Conservation (phyloP, 495 filamentous ascomycete genomes). For the Xylaria flabelliformis region DNA sequence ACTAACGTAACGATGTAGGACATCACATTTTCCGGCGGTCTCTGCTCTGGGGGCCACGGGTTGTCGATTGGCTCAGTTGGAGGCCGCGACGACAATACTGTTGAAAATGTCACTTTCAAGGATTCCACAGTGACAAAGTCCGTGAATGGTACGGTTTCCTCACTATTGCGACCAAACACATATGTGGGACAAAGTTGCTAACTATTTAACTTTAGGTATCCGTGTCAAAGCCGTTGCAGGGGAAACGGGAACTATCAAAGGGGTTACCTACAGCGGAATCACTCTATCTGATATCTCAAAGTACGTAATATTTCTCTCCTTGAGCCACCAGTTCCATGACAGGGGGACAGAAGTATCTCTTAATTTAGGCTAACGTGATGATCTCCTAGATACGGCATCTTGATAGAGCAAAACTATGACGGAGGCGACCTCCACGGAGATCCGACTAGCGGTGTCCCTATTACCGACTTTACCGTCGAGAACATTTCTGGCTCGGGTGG, state of each 20-base stretch:
- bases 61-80: slow-evolving; percentile 74
- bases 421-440: slow-evolving; percentile 67
- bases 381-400: slow-evolving; percentile 67
- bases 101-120: slow-evolving; percentile 64
- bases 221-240: not conserved
- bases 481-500: slow-evolving; percentile 55
- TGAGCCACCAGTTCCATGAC: not conserved
- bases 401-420: slow-evolving; percentile 74
- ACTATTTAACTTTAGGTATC: not conserved
- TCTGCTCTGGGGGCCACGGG: slow-evolving; percentile 68
- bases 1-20: slow-evolving; percentile 22
- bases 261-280: slow-evolving; percentile 11
- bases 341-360: not conserved
- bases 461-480: slow-evolving; percentile 63
- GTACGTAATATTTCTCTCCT: not conserved
- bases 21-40: slow-evolving; percentile 61
- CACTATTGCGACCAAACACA: not conserved
- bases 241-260: not conserved
- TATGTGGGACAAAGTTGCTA: not conserved
- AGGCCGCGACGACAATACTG: slow-evolving; percentile 65
- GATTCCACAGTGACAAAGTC: slow-evolving; percentile 58
- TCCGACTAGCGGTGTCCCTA: slow-evolving; percentile 66
- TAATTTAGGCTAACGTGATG: slow-evolving; percentile 21
- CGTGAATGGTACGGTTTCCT: slow-evolving; percentile 14
- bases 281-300: slow-evolving; percentile 1